These are phyloP conservation scores for Oryza officinalis DNA, from an alignment of 176 grass and related monocot genomes.

Conservation along the genomic window DNA sequence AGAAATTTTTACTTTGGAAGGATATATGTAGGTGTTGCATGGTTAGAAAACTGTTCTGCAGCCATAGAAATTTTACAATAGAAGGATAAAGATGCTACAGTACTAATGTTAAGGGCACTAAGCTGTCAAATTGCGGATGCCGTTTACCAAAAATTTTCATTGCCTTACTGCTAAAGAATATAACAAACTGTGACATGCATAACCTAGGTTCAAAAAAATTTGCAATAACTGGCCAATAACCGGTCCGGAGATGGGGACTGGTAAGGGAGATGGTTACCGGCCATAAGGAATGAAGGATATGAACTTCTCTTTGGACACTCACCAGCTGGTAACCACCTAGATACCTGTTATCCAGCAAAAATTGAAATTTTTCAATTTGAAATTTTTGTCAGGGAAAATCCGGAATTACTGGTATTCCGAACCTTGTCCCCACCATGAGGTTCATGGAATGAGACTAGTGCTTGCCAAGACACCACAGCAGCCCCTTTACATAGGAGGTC, in stretches of 20 bases:
- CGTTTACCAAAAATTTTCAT: not conserved
- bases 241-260: no score
- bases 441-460: not conserved
- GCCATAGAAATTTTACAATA: slow-evolving; percentile 22
- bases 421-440: not conserved
- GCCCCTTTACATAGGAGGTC: not conserved
- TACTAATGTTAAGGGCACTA: not conserved
- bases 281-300: no score
- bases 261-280: no score
- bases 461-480: not conserved
- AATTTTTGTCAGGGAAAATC: not conserved
- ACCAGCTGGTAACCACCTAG: no score
- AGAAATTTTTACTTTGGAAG: not conserved
- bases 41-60: slow-evolving; percentile 26
- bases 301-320: no score
- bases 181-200: not conserved
- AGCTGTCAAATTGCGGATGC: not conserved
- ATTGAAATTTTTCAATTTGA: no score
- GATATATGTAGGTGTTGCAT: slow-evolving; percentile 3
- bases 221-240: no score
- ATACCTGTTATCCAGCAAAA: no score
- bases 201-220: not conserved
- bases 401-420: no score
- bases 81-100: slow-evolving; percentile 6
- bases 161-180: not conserved